Percentiles rank a stretch among this genome's conserved stretches.
These are phyloP conservation scores for Picochlorum sp. DNA, from an alignment of 139 green algal genomes.

Conservation along the genomic window DNA sequence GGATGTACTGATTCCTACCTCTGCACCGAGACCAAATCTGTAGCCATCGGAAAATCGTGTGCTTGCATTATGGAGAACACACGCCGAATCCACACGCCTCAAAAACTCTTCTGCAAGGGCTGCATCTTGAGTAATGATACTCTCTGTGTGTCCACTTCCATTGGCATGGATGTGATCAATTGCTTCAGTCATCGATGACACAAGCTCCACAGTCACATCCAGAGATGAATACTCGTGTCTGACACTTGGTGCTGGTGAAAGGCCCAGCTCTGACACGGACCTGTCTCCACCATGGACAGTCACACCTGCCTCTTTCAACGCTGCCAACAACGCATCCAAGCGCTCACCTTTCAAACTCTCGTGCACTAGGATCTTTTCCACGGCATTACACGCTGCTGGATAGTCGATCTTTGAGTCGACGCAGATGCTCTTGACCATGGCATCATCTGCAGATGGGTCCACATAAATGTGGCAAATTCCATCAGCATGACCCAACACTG, in stretches of 20 bases:
- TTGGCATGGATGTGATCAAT: conserved; percentile 90
- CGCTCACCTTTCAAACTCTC: conserved; percentile 29
- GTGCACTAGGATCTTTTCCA: conserved; percentile 89
- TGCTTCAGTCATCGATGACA: conserved; percentile 63
- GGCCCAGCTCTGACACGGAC: conserved; percentile 23
- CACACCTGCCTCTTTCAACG: conserved; percentile 48
- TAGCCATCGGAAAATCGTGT: conserved; percentile 95
- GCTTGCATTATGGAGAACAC: conserved; percentile 90
- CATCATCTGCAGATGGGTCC: conserved; percentile 61
- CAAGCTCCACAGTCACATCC: conserved; percentile 81
- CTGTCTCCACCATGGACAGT: conserved; percentile 49
- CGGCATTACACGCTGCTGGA: conserved; percentile 95
- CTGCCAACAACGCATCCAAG: conserved; percentile 38
- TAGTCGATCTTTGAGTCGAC: conserved; percentile 95
- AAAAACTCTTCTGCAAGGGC: conserved; percentile 76
- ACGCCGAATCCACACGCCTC: conserved; percentile 79
- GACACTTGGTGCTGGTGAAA: conserved; percentile 42
- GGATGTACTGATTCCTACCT: conserved; percentile 95
- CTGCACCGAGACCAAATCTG: conserved; percentile 86
- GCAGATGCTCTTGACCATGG: conserved; percentile 47
- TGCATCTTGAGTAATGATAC: conserved; percentile 60
- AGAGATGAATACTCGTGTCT: conserved; percentile 84
- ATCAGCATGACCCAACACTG: conserved; percentile 95
- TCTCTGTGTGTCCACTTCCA: conserved; percentile 79
- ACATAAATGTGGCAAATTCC: conserved; percentile 98